Conservation (phyloP, 352 stramenopile genomes). For the Phytophthora kernoviae region DNA sequence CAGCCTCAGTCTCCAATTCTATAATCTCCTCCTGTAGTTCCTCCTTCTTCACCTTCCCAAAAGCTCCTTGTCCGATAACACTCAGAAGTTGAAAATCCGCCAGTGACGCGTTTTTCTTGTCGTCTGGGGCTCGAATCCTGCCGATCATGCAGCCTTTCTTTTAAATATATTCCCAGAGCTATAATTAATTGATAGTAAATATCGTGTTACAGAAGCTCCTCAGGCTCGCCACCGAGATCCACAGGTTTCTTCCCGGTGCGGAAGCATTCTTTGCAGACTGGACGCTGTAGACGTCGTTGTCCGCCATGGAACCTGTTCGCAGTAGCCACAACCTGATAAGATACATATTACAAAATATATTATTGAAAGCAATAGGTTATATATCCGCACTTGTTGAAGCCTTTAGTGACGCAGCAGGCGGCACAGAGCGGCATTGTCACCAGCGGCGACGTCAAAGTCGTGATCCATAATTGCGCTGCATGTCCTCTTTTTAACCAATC, state of each 20-base stretch:
- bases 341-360: not conserved
- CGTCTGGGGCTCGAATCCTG: conserved; percentile 24
- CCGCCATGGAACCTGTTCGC: conserved; percentile 63
- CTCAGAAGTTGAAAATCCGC: conserved; percentile 97
- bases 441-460: not conserved
- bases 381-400: conserved; percentile 72
- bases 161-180: not conserved
- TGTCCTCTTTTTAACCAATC: conserved; percentile 36
- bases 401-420: conserved; percentile 71
- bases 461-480: too few relatives aligned
- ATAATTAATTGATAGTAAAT: not conserved
- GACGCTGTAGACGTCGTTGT: conserved; percentile 49
- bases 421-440: conserved; percentile 71
- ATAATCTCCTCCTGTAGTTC: not conserved
- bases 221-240: conserved; percentile 36
- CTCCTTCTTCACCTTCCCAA: conserved; percentile 62
- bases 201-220: conserved; percentile 26
- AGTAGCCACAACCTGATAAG: conserved; percentile 22
- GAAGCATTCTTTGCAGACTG: conserved; percentile 82
- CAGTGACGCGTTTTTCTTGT: conserved; percentile 65
- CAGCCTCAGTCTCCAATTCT: not conserved
- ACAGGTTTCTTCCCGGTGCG: conserved; percentile 45
- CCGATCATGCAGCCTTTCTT: not conserved
- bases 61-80: conserved; percentile 93
- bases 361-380: not conserved